A percentile compares a stretch with the other conserved stretches of the same genome.
Conservation (phyloP, 2,329 filamentous ascomycete species). For the Tolypocladium cylindrosporum region DNA sequence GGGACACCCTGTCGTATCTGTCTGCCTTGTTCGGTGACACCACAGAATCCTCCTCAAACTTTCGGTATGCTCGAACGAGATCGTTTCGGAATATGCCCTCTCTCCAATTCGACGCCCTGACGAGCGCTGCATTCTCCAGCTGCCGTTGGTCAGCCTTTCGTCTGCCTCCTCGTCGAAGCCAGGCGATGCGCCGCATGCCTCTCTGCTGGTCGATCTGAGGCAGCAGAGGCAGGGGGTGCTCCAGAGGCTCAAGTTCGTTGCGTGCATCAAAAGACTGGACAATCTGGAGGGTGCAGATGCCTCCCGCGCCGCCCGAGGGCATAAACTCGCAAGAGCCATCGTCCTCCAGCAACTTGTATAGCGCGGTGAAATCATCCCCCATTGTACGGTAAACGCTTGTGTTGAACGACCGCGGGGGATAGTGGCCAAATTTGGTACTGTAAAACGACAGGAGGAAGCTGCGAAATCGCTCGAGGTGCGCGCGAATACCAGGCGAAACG, state of each 20-base stretch:
- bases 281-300: slow-evolving; percentile 60
- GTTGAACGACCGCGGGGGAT: slow-evolving; percentile 48
- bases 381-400: slow-evolving; percentile 46
- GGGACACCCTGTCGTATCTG: slow-evolving; percentile 39
- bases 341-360: slow-evolving; percentile 66
- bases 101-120: slow-evolving; percentile 38
- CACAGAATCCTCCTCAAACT: slow-evolving; percentile 55
- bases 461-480: slow-evolving; percentile 65
- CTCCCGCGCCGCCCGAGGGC: slow-evolving; percentile 48
- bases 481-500: slow-evolving; percentile 46
- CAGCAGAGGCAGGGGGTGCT: slow-evolving; percentile 56
- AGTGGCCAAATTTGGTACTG: slow-evolving; percentile 57
- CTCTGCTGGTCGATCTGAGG: slow-evolving; percentile 33
- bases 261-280: slow-evolving; percentile 55
- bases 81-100: slow-evolving; percentile 32
- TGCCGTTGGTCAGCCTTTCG: slow-evolving; percentile 37
- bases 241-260: slow-evolving; percentile 48
- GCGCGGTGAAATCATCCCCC: slow-evolving; percentile 57
- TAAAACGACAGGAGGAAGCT: slow-evolving; percentile 60
- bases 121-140: slow-evolving; percentile 40
- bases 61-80: slow-evolving; percentile 58
- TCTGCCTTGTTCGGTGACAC: slow-evolving; percentile 41
- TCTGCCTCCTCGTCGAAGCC: slow-evolving; percentile 30
- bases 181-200: slow-evolving; percentile 25
- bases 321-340: slow-evolving; percentile 34